Conservation (phyloP, 2,329 filamentous ascomycete species). For the Aureobasidium pullulans region DNA sequence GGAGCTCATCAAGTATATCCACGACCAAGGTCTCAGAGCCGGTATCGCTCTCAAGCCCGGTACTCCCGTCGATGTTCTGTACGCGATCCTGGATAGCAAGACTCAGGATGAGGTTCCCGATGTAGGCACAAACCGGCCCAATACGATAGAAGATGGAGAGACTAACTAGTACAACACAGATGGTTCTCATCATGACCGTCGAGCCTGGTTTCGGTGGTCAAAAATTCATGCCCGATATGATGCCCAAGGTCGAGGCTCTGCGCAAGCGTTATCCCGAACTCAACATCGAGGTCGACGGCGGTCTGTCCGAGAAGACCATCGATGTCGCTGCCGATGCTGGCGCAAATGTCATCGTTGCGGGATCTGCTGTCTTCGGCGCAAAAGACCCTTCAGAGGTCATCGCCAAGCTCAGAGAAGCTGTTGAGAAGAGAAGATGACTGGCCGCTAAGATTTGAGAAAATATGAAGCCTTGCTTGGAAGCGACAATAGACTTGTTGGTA, state of each 20-base stretch:
- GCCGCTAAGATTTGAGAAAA: not conserved
- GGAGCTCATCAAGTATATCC: constrained; percentile 84
- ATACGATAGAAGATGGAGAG: not conserved
- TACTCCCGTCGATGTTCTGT: constrained; percentile 84
- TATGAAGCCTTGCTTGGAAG: not conserved
- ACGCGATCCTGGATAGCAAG: constrained; percentile 72
- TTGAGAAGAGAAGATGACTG: constrained; percentile 52
- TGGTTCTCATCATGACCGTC: constrained; percentile 98
- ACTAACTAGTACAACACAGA: constrained; percentile 47
- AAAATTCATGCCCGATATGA: constrained; percentile 94
- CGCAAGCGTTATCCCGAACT: constrained; percentile 79
- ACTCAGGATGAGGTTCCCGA: constrained; percentile 75
- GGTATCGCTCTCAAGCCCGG: constrained; percentile 94
- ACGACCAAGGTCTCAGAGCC: constrained; percentile 78
- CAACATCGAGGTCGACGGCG: constrained; percentile 96
- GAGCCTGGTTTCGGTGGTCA: constrained; percentile 96
- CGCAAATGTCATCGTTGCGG: constrained; percentile 95
- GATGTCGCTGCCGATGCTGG: constrained; percentile 91
- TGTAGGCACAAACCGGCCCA: constrained; percentile 42
- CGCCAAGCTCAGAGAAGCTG: constrained; percentile 66
- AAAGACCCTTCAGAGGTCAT: constrained; percentile 85
- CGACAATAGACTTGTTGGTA: not conserved
- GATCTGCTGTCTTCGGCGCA: constrained; percentile 91
- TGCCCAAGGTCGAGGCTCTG: constrained; percentile 85
- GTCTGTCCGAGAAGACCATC: constrained; percentile 79